Evolutionary conservation across 225 moss, liverwort and hornwort genomes (phyloP).

Genomic region (Sphagnum tenellum): DNA sequence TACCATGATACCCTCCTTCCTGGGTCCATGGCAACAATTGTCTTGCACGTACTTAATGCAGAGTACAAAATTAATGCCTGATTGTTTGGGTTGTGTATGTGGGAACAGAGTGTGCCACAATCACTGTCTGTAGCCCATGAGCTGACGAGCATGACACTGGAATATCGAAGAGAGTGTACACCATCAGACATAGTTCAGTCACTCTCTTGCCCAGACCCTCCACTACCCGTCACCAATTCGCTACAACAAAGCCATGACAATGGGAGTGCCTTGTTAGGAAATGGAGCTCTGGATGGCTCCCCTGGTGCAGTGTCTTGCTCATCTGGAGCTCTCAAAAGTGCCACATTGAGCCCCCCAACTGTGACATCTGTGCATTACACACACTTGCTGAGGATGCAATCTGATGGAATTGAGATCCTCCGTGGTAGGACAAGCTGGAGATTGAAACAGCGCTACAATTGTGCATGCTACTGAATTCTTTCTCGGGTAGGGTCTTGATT

Average conservation of each 20-base stretch:
- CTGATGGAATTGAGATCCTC: constrained; percentile 52
- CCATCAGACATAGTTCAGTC: constrained; percentile 76
- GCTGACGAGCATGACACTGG: constrained; percentile 75
- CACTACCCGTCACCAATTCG: constrained; percentile 8
- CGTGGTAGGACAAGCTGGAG: constrained; percentile 77
- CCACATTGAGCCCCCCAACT: constrained; percentile 19
- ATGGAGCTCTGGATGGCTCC: constrained; percentile 65
- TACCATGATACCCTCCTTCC: too few species aligned
- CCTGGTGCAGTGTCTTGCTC: constrained; percentile 70
- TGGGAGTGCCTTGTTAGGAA: constrained; percentile 21
- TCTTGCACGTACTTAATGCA: too few species aligned
- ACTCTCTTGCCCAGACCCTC: constrained; percentile 54
- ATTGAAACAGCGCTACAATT: constrained; percentile 51
- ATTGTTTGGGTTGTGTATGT: not conserved
- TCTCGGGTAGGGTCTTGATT: too few species aligned
- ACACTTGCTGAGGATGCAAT: constrained; percentile 73
- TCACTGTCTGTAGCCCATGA: constrained; percentile 63
- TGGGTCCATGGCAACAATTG: too few species aligned
- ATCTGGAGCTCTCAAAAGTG: constrained; percentile 49
- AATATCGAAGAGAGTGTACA: constrained; percentile 76
- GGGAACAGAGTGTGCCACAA: constrained; percentile 67
- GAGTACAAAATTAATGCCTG: too few species aligned
- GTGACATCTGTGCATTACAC: constrained; percentile 45
- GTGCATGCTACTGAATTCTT: too few species aligned
- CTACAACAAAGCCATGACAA: constrained; percentile 2